phyloP scores from a whole-genome alignment of 2,329 filamentous ascomycete genomes.

The Fusarium clavum region DNA sequence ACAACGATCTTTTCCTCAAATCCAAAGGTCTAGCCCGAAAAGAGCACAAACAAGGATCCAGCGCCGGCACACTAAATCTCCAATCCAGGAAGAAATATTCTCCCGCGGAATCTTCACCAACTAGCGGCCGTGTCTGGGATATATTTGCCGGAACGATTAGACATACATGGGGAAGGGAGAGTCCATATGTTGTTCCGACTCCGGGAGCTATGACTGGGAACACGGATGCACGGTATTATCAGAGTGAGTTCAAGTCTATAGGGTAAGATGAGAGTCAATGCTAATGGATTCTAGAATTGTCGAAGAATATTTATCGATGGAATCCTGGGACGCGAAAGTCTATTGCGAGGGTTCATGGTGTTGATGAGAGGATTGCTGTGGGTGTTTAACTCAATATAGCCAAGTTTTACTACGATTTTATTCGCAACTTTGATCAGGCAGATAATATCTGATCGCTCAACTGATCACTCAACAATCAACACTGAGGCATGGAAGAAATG shows the following conservation, averaged over 20 bases:
- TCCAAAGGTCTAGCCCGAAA: neutral
- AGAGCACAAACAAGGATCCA: neutral
- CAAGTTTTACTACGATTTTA: constrained; percentile 21
- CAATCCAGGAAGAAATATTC: neutral
- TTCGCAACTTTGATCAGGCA: constrained; percentile 14
- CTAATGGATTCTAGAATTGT: constrained; percentile 7
- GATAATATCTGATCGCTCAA: neutral
- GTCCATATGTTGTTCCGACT: neutral
- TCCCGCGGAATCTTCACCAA: neutral
- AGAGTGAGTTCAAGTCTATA: neutral
- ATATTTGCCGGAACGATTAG: constrained; percentile 14
- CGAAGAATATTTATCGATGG: constrained; percentile 13
- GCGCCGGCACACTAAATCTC: neutral
- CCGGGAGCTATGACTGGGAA: constrained; percentile 31
- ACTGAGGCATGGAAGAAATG: no score
- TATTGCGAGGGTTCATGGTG: constrained; percentile 5
- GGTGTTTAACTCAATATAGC: constrained; percentile 16
- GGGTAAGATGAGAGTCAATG: fast-evolving
- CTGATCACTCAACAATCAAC: neutral
- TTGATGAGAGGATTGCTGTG: constrained; percentile 25
- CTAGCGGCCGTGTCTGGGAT: constrained; percentile 10
- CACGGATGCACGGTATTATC: constrained; percentile 20
- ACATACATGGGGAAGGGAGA: neutral
- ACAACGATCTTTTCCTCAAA: neutral
- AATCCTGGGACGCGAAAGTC: constrained; percentile 3